phyloP scores from a whole-genome alignment of 192 early-diverging fungal species.

The Entomortierella chlamydospora region DNA sequence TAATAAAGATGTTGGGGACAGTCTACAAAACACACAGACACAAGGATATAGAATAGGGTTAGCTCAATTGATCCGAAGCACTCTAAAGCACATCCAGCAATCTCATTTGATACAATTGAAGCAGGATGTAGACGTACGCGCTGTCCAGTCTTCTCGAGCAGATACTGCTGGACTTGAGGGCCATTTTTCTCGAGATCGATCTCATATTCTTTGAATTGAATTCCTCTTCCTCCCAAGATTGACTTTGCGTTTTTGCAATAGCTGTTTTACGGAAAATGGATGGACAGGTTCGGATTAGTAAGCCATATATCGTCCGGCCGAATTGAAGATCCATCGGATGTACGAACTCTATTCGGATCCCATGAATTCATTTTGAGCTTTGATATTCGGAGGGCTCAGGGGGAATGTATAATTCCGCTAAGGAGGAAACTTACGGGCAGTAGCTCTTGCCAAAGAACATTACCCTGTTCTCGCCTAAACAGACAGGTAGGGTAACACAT shows the following conservation, averaged over 20 bases:
- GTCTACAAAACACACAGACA: too few relatives aligned
- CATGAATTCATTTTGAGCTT: conserved; percentile 2
- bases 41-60: neutral
- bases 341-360: too few relatives aligned
- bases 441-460: conserved; percentile 57
- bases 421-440: conserved; percentile 37
- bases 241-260: conserved; percentile 55
- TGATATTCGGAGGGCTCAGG: too few relatives aligned
- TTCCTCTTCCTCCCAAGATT: conserved; percentile 46
- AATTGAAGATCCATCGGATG: too few relatives aligned
- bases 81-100: too few relatives aligned
- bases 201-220: conserved; percentile 60
- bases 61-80: too few relatives aligned
- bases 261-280: conserved; percentile 6
- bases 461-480: conserved; percentile 49
- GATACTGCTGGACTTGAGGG: conserved; percentile 62
- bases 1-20: conserved; percentile 73
- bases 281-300: too few relatives aligned
- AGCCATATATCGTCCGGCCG: too few relatives aligned
- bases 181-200: conserved; percentile 63
- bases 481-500: neutral
- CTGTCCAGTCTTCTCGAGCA: conserved; percentile 62
- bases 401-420: too few relatives aligned
- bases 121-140: conserved; percentile 29
- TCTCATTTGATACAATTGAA: neutral